Base-by-base conservation (phyloP, 1,284 basidiomycete species). In the Cutaneotrichosporon cyanovorans region DNA sequence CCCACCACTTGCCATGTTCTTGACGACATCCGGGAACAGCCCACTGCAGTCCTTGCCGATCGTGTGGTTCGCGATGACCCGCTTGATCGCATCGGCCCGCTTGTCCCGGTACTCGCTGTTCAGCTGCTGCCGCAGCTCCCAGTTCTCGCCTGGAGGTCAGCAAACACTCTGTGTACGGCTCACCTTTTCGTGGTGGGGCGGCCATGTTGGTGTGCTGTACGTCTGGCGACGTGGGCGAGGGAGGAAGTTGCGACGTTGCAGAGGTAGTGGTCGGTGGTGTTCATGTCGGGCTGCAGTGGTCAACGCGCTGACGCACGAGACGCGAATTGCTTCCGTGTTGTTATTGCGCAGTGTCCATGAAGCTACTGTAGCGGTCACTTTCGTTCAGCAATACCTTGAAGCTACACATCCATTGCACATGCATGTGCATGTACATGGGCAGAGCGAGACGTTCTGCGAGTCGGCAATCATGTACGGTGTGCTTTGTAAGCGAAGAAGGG, bases 71-170 rank as follows among this genome's bases (percentile, higher is more conserved):
- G 90, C 90, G 65, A 93, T 93, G 53, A 89, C 87, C 40, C 87
- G 80, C 74, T 97, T 97, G 76, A 98, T 96, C 4, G 93, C 95
- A 83, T 97, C 93, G 72, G 96, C 96, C 50, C 93, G 78, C 66
- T 88, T 87, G 60, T 96, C 91, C 51, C 84, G 79, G 74, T 95
- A 96, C 68, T 96, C 88, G 63, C 86, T 90, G 74, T 98, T 97
- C 64, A 98, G 80, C 73, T 95, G 88, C 53, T 89, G 83, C 53
- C 86, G 83, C 68, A 95, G 85, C 74, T 93, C 89, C 73, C 84
- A 92, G 77, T 93, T 93, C 76, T 92, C 90, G 65, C 90, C 77
- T 77, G 47, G 3, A 11, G 9, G 21, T 45, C 19, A 47, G 51
- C 30, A 31, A 16, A 15, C 15, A 15, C 4, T n/a, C n/a, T 4